A percentile compares a stretch with the other conserved stretches of the same genome.
Conservation (phyloP, 306 rosid species). For the Purshia tridentata region DNA sequence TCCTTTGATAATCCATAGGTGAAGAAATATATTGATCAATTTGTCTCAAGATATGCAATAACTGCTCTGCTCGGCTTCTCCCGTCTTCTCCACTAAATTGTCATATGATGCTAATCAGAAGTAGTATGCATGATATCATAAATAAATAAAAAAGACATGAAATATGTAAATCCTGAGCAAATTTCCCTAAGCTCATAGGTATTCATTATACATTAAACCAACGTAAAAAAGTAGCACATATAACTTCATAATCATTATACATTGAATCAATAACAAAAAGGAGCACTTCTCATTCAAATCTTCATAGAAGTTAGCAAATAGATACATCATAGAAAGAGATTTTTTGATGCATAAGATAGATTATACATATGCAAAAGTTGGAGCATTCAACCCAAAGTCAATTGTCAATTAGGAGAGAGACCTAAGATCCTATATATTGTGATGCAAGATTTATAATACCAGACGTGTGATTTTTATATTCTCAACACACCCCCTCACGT, state of each 20-base stretch:
- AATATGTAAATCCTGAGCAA: neutral
- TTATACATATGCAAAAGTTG: neutral
- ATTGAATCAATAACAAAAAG: neutral
- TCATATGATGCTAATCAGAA: constrained; percentile 36
- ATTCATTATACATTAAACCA: neutral
- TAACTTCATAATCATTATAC: neutral
- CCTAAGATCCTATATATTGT: neutral
- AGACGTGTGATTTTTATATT: neutral
- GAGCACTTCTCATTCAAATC: neutral
- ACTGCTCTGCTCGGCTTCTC: constrained; percentile 94
- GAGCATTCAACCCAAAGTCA: neutral
- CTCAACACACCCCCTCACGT: neutral
- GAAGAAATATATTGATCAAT: constrained; percentile 88
- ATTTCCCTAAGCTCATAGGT: neutral
- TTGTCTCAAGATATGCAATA: constrained; percentile 83
- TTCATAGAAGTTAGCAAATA: neutral
- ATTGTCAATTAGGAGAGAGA: neutral
- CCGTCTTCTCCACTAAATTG: constrained; percentile 93
- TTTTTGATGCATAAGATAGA: neutral
- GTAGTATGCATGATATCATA: neutral
- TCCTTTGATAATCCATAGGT: constrained; percentile 80
- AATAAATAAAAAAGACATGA: neutral
- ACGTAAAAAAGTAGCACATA: neutral
- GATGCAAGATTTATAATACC: neutral
- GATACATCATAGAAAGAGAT: no score